Conservation (phyloP, 2,329 filamentous ascomycete genomes). For the Claviceps arundinis region DNA sequence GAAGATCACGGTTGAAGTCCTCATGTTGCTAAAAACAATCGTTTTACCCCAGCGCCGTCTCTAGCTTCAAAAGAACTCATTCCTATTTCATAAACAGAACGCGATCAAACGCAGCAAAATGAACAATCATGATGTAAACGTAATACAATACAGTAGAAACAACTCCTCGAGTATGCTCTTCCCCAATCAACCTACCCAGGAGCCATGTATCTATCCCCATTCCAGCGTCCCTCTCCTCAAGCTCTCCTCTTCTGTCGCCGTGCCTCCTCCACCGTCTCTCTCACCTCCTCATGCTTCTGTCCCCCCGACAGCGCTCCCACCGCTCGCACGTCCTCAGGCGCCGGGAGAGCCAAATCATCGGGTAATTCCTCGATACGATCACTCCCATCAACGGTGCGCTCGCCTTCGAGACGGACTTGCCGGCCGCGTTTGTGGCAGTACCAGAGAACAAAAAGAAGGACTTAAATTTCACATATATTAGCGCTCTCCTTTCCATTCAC, state of each 20-base stretch:
- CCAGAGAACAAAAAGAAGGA: conserved; percentile 89
- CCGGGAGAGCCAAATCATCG: conserved; percentile 31
- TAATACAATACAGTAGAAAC: too few species aligned
- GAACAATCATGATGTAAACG: too few species aligned
- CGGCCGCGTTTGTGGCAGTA: conserved; percentile 94
- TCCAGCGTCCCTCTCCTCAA: background rate
- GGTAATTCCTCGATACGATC: conserved; percentile 35
- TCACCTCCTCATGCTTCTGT: background rate
- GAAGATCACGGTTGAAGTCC: too few species aligned
- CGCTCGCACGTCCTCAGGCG: conserved; percentile 2
- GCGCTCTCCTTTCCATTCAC: too few species aligned
- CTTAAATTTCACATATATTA: conserved; percentile 25
- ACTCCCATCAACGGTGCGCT: conserved; percentile 28
- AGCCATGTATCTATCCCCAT: background rate
- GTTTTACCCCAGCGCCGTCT: too few species aligned
- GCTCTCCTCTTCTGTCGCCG: background rate
- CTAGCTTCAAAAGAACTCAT: too few species aligned
- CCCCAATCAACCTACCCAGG: background rate
- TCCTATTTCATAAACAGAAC: too few species aligned
- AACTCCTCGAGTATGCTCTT: too few species aligned
- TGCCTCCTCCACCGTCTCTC: background rate
- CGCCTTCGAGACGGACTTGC: conserved; percentile 63
- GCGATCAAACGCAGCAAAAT: too few species aligned
- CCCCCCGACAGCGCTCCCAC: background rate
- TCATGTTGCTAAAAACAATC: too few species aligned